Conservation (phyloP, 192 early-diverging fungal genomes). For the Gryganskiella cystojenkinii region DNA sequence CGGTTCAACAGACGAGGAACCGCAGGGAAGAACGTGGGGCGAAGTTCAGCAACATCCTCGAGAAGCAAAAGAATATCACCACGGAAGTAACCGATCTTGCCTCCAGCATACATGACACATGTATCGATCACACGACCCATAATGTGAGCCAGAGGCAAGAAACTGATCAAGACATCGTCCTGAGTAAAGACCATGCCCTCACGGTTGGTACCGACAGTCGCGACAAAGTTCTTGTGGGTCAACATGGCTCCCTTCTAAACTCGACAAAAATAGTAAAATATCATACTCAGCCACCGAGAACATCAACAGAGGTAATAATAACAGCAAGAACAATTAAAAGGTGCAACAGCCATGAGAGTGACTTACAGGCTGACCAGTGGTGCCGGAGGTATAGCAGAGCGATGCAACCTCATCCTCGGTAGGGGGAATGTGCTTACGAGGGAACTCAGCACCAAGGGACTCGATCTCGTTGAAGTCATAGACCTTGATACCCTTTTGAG, state of each 20-base stretch:
- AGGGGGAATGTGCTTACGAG: constrained; percentile 66
- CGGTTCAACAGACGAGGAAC: constrained; percentile 96
- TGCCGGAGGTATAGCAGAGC: constrained; percentile 88
- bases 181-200: constrained; percentile 26
- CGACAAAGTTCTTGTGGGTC: constrained; percentile 85
- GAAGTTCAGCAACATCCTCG: constrained; percentile 83
- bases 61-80: constrained; percentile 76
- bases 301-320: no score
- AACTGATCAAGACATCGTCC: constrained; percentile 45
- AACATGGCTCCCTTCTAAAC: constrained; percentile 71
- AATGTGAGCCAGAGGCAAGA: constrained; percentile 91
- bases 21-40: constrained; percentile 85
- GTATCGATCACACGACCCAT: constrained; percentile 79
- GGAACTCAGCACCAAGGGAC: constrained; percentile 68
- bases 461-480: constrained; percentile 72
- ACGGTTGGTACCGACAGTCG: constrained; percentile 55
- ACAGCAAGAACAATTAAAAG: background rate
- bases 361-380: constrained; percentile 83
- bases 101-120: constrained; percentile 67
- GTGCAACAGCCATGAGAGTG: background rate
- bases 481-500: constrained; percentile 68
- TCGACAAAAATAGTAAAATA: background rate
- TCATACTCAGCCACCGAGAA: no score
- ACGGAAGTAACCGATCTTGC: constrained; percentile 73
- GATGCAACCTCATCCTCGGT: constrained; percentile 74